Base-by-base conservation (phyloP, 345 rosid species). In the Adansonia digitata region DNA sequence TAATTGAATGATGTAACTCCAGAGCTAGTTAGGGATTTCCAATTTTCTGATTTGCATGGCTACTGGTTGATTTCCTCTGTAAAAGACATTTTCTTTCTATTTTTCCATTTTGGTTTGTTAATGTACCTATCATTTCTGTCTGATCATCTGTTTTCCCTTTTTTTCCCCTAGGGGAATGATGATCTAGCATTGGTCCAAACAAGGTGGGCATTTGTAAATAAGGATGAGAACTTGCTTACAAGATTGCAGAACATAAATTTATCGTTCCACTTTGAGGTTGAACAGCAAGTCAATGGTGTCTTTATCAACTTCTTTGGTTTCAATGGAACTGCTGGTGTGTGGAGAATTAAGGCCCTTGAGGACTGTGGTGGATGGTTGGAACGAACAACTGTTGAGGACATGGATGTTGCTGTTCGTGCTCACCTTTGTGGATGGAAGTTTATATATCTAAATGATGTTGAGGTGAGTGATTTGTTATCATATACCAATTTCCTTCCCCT, bases 291-390 rank as follows among this genome's bases (percentile, higher is more conserved):
- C 66, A 93, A 93, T 82, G 94, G 98, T 56, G 77, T 89, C 27
- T 93, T 89, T 77, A 80, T 93, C 42, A 93, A 89, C 82, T 93
- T 93, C 75, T 93, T 93, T 80, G 98, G 98, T 74, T 92, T 92
- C 69, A 92, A 92, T 53, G 97, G 97, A 79, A 92, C 97, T 75
- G 97, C 96, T 74, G 97, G 97, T 60, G 97, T 93, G 5, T 93
- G 98, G 98, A 88, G 98, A 77, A 89, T 88, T 71, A 90, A 88
- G 79, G 98, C 98, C 46, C 87, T 94, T 0, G 94, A 90, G 82
- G 94, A 94, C 1, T 91, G 91, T 77, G 98, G 98, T 26, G 98
- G 98, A n/a, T 94, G 98, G 98, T 73, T 94, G 77, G 98, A 92
- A 34, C 79, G 97, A 67, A 93, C 98, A 74, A 91, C 98, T 0